Base-by-base conservation (phyloP, 2,329 filamentous ascomycete genomes). In the Seiridium cupressi region DNA sequence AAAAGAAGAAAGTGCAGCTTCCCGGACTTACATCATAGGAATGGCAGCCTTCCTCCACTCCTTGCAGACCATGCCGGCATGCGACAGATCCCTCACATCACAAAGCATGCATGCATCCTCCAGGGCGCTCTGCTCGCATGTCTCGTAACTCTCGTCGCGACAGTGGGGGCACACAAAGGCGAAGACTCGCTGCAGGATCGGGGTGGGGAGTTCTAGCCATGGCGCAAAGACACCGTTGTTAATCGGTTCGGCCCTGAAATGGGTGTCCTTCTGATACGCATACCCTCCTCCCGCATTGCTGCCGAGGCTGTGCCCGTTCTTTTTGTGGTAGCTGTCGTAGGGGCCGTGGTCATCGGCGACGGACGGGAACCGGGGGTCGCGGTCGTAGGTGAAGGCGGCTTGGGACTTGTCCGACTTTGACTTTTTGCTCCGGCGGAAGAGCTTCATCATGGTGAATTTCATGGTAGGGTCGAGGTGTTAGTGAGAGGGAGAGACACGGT, bases 61-160 rank as follows among this genome's bases (percentile, higher is more conserved):
- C 68, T 86, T 86, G 73, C 86, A 91, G 55, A 92, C 91, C 72
- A 86, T 82, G 44, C 88, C 86, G 73, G 91, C 94, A 73, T 92
- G 88, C 57, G 92, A 87, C 59, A 97, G 84, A 74, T 97, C 93
- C 66, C 93, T 88, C 79, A 95, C 84, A 77, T 97, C 92, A 78
- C 94, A 98, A 66, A 96, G 87, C 90, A 95, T 94, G 78, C 94
- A 98, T 60, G 87, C 88, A 77, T 92, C 88, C 66, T 90, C 89
- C 55, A 87, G 84, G 65, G 89, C 87, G 61, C 89, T 92, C 69
- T 91, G 85, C 78, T 98, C 94, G 70, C 91, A 94, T 47, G 88
- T 88, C 65, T 92, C 89, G 74, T 95, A 96, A 61, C 83, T 88
- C 71, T 88, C 81, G 75, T 98, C 93, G 58, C 79, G 77, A 42